Evolutionary conservation across 2,329 filamentous ascomycete genomes (phyloP).

Genomic region (Chaetomiaceae sp.): DNA sequence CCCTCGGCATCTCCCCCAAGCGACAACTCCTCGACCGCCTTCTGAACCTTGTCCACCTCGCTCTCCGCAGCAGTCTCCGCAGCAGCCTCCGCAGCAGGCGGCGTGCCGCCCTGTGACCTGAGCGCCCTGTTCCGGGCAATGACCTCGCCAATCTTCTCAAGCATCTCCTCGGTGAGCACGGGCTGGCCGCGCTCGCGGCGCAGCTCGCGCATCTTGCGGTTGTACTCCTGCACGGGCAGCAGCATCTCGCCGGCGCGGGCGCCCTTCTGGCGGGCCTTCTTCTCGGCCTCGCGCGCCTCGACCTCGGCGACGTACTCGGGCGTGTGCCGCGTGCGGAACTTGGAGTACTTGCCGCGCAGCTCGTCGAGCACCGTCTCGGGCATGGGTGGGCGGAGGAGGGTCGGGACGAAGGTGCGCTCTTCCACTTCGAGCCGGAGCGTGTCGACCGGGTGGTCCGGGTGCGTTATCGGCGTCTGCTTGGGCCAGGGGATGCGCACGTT

Average conservation of each 20-base stretch:
- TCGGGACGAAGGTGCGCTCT: constrained; percentile 70
- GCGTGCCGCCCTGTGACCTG: not conserved
- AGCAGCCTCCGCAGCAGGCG: constrained; percentile 1
- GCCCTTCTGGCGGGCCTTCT: constrained; percentile 36
- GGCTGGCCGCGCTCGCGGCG: constrained; percentile 52
- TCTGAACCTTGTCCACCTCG: constrained; percentile 18
- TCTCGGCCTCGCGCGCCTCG: constrained; percentile 36
- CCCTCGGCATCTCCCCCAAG: constrained; percentile 12
- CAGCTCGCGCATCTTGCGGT: constrained; percentile 48
- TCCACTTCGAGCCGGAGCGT: constrained; percentile 75
- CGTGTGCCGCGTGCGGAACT: constrained; percentile 77
- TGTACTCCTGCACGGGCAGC: constrained; percentile 57
- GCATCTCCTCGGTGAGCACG: constrained; percentile 53
- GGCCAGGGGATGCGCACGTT: constrained; percentile 77
- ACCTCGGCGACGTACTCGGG: constrained; percentile 60
- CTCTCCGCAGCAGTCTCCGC: constrained; percentile 3
- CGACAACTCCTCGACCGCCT: constrained; percentile 23
- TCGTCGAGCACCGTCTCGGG: constrained; percentile 77
- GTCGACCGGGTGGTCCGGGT: constrained; percentile 58
- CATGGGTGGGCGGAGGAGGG: constrained; percentile 72
- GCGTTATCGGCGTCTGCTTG: constrained; percentile 44
- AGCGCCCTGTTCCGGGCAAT: constrained; percentile 47
- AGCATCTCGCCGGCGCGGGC: constrained; percentile 38
- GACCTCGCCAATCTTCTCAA: constrained; percentile 58
- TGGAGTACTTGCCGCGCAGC: constrained; percentile 75